phyloP scores from a whole-genome alignment of 2,329 filamentous ascomycete species.

The Fusarium concolor region DNA sequence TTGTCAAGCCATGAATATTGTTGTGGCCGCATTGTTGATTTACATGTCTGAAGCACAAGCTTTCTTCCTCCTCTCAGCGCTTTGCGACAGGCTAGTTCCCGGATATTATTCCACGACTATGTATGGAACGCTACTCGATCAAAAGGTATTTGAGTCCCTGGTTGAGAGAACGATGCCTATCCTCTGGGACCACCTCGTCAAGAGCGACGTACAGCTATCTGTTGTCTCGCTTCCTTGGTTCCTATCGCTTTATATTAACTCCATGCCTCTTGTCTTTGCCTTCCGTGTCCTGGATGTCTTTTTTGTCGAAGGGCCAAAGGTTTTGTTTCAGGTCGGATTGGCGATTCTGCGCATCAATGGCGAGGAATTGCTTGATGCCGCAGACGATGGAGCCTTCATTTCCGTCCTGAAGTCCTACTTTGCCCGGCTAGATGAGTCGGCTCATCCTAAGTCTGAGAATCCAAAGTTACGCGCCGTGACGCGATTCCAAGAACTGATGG shows the following conservation, averaged over 20 bases:
- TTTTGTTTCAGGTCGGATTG: conserved; percentile 94
- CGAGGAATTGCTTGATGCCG: conserved; percentile 91
- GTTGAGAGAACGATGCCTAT: conserved; percentile 99
- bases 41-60: conserved; percentile 98
- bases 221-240: conserved; percentile 99
- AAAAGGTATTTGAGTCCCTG: conserved; percentile 95
- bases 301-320: conserved; percentile 97
- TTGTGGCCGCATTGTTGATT: conserved; percentile 96
- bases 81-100: conserved; percentile 92
- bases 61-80: conserved; percentile 89
- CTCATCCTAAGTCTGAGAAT: conserved; percentile 95
- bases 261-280: conserved; percentile 97
- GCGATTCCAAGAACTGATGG: conserved; percentile 97
- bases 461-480: conserved; percentile 94
- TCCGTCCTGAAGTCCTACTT: conserved; percentile 97
- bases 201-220: conserved; percentile 95
- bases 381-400: conserved; percentile 96
- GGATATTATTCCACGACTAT: conserved; percentile 99
- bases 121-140: conserved; percentile 97
- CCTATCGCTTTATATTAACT: conserved; percentile 97
- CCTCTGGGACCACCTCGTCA: conserved; percentile 97
- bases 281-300: conserved; percentile 98
- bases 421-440: conserved; percentile 90
- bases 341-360: conserved; percentile 98
- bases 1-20: conserved; percentile 99